Base-by-base conservation (phyloP, 345 rosid species). In the Cardamine occulta region DNA sequence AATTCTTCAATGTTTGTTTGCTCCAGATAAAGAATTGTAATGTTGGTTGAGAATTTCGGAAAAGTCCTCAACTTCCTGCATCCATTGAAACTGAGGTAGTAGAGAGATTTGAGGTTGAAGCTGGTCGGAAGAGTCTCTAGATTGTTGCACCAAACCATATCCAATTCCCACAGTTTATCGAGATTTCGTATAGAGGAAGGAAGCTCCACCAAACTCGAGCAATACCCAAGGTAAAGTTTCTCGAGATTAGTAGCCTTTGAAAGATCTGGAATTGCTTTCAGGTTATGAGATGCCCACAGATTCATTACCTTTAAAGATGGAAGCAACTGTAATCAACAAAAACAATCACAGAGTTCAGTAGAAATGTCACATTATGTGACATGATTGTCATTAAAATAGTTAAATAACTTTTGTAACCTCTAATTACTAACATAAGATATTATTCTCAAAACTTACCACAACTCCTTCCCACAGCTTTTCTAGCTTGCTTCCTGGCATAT, bases 261-360 rank as follows among this genome's bases (percentile, higher is more conserved):
- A 34, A 58, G 63, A 34, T 58, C 44, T 17, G 63, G 63, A 11
- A 58, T 18, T 18, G 34, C 26, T 58, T 32, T 34, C 26, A 58
- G n/a, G n/a, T 58, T 1, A 1, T 4, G 0, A 8, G 63, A 58
- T 17, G 0, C 2, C 0, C 1, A 0, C 9, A 58, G 2, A 26
- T 63, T 14, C 8, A 83, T 12, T 37, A 15, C 6, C 49, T 45
- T 76, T 8, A 80, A 42, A 10, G 34, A 72, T 19, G 8, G 42
- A 21, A 67, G 34, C n/a, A 17, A 1, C 83, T 80, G 63, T 7
- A 35, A 2, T 3, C 45, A 60, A n/a, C 1, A 49, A 63, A n/a
- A 6, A 23, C 0, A 21, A 52, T 1, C 4, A 48, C 18, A 55
- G 0, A 26, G 11, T 1, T 12, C 34, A 12, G 17, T 24, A 13